Conservation (phyloP, 164 flowering plant species). For the Cinnamomum chago region DNA sequence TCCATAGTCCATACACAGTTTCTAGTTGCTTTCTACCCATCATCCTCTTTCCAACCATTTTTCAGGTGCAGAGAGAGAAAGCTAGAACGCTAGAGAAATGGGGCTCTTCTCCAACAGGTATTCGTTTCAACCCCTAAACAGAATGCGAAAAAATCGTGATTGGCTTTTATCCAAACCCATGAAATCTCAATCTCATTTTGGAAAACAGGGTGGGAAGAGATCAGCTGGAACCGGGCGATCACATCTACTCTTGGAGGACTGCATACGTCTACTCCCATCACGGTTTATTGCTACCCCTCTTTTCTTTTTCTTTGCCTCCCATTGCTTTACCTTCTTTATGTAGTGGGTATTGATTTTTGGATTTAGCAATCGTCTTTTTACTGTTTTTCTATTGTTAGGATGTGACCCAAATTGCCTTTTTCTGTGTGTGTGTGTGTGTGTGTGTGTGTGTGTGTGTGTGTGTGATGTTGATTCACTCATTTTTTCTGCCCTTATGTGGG, state of each 20-base stretch:
- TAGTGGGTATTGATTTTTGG: neutral
- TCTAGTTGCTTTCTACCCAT: neutral
- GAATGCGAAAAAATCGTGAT: neutral
- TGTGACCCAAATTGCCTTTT: too few species aligned
- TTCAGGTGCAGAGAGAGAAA: neutral
- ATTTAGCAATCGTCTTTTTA: too few species aligned
- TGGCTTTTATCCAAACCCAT: too few species aligned
- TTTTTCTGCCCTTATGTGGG: too few species aligned
- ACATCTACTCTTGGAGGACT: conserved; percentile 82
- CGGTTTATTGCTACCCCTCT: conserved; percentile 31
- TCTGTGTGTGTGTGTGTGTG: too few species aligned
- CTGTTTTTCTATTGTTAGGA: too few species aligned
- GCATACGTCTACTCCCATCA: conserved; percentile 85
- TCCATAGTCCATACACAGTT: too few species aligned
- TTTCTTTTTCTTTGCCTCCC: neutral
- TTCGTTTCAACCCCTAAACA: neutral
- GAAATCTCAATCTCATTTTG: neutral
- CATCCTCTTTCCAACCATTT: neutral
- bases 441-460: too few species aligned
- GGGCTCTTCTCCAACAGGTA: conserved; percentile 14
- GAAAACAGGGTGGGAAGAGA: conserved; percentile 40
- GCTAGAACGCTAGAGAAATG: neutral
- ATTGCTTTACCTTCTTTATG: neutral
- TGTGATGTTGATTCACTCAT: too few species aligned
- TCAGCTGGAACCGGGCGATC: conserved; percentile 78